Evolutionary conservation across 176 grass and related monocot species (phyloP).

Genomic region (Carex littledalei): DNA sequence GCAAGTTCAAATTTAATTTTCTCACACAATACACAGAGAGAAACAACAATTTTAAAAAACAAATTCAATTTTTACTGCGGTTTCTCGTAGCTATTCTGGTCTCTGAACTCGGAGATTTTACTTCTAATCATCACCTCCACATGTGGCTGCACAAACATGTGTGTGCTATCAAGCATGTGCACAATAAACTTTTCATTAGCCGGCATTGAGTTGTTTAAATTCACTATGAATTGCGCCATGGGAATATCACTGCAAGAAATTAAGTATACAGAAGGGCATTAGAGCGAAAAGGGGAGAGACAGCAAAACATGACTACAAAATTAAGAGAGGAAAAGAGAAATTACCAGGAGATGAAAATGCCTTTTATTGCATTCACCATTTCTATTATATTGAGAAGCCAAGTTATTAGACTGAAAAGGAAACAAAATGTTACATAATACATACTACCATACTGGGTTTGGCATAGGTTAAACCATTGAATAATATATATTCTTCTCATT

Average conservation of each 20-base stretch:
- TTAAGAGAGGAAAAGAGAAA: not conserved
- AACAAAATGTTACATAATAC: not conserved
- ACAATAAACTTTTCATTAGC: slow-evolving; percentile 77
- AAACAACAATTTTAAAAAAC: not conserved
- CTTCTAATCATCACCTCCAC: slow-evolving; percentile 58
- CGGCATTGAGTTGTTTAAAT: slow-evolving; percentile 62
- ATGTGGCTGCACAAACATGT: slow-evolving; percentile 90
- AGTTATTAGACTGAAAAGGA: not conserved
- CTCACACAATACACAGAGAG: not conserved
- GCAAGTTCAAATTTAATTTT: not conserved
- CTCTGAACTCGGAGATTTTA: slow-evolving; percentile 72
- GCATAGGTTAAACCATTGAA: not conserved
- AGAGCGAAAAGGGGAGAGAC: not conserved
- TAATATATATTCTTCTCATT: not conserved
- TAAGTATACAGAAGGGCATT: not conserved
- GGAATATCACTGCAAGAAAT: slow-evolving; percentile 50
- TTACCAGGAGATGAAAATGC: slow-evolving; percentile 91
- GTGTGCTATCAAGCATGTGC: slow-evolving; percentile 67
- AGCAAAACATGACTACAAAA: not conserved
- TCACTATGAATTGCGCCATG: slow-evolving; percentile 88
- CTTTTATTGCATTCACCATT: slow-evolving; percentile 94
- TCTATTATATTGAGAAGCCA: not conserved
- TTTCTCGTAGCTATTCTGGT: slow-evolving; percentile 89
- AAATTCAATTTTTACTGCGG: slow-evolving; percentile 18
- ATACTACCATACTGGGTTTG: not conserved